phyloP scores from a whole-genome alignment of 495 filamentous ascomycete genomes.

The Podospora conica region DNA sequence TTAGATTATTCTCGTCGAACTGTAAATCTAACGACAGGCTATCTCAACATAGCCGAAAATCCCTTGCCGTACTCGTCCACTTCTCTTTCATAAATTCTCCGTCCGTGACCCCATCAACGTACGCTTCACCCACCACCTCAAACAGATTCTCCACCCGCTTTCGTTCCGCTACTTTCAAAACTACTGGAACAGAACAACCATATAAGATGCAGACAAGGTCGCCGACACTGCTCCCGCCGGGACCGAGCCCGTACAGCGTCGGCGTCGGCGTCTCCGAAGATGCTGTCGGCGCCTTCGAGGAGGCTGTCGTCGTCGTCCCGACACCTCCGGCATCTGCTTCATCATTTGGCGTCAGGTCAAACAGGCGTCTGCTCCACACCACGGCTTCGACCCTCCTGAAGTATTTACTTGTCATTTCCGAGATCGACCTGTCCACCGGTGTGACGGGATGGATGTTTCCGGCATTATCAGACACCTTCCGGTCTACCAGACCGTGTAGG shows the following conservation, averaged over 20 bases:
- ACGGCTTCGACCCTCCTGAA: conserved; percentile 8
- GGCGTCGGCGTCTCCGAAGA: too few species aligned
- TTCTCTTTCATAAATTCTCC: conserved; percentile 1
- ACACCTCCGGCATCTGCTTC: background rate
- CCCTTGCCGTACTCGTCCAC: too few species aligned
- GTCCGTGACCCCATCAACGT: conserved; percentile 4
- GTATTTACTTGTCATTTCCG: conserved; percentile 1
- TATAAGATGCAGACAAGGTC: background rate
- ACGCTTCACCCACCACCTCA: background rate
- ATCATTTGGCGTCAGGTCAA: background rate
- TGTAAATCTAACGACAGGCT: too few species aligned
- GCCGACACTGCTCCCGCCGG: background rate
- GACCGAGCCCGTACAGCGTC: background rate
- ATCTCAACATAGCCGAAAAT: too few species aligned
- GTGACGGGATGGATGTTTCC: conserved; percentile 9
- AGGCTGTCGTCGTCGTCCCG: background rate
- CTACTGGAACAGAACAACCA: background rate
- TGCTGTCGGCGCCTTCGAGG: too few species aligned
- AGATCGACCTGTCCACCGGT: background rate
- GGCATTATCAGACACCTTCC: conserved; percentile 2
- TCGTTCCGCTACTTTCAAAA: background rate
- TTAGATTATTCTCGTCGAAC: too few species aligned
- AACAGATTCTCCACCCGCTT: background rate
- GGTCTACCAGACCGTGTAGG: conserved; percentile 10
- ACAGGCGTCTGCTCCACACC: conserved; percentile 9